Base-by-base conservation (phyloP, 2,329 filamentous ascomycete genomes). In the Aspergillus piperis region DNA sequence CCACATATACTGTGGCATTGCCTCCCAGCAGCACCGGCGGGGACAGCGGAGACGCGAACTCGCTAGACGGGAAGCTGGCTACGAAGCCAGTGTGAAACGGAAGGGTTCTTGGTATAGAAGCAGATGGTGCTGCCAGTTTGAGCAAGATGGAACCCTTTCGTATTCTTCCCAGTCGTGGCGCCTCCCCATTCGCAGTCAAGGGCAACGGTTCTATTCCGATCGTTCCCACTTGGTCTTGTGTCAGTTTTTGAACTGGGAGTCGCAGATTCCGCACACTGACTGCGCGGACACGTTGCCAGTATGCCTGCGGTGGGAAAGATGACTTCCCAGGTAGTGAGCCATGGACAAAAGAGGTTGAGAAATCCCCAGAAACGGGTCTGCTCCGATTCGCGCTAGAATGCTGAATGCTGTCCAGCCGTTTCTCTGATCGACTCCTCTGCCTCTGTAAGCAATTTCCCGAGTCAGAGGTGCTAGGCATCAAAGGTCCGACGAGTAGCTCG, bases 211-310 rank as follows among this genome's bases (percentile, higher is more conserved):
- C 83, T 54, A 98, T 81, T 0, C 93, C 94, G 57, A 99, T 84
- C 0, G 93, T 97, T 0, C 94, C 95, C 5, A 94, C 92, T 76
- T 99, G 94, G 8, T 91, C 92, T 15, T 88, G 83, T 54, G 88
- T 83, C 7, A 98, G 82, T 0, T 84, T 86, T 50, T 87, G 86
- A 0, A 97, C 92, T 0, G 94, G 91, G 3, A 97, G 81, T 5
- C 94, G 87, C 8, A 99, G 81, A 67, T 96, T 96, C 21, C 94
- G 89, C 47, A 97, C 88, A 68, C 93, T 98, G 48, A 91, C 88
- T 56, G 98, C 87, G 47, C 85, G 88, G 5, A 94, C 92, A 23
- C 83, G 83, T 63, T 91, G 87, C 94, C 94, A 98, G 75, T 91
- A 88, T 82, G 86, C 65, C 82, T 85, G 68, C 78, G 80, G 80